Evolutionary conservation across 805 yeast species (phyloP), one percentile per base, ranked within the genome.

Genomic region (Myxozyma sirexii): DNA sequence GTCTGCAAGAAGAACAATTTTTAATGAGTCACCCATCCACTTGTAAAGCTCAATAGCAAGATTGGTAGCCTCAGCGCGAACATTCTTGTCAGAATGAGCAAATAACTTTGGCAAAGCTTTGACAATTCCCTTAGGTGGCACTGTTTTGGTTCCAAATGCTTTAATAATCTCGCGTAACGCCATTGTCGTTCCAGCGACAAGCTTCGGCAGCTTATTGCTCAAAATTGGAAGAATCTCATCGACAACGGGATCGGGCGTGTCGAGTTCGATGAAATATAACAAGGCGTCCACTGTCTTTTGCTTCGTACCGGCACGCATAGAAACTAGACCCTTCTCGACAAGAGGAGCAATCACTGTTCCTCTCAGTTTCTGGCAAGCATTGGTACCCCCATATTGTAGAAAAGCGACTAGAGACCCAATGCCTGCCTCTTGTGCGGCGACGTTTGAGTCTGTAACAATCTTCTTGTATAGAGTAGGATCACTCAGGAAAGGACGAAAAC

Each of bases 351-450:
- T 64, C 4, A 82, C 76, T 12, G 72, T 68, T 10, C 69, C 65
- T 62, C 83, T 79, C 21, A 84, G 68, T 63, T 63, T 44, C 26
- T 27, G 48, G n/a, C 74, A 76, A 4, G 72, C 79, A 1, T 70
- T 67, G 0, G 81, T 57, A 0, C 85, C 86, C 1, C 88, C 88
- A 68, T 72, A 80, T 67, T 82, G 81, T 44, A 88, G 74, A 67
- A 82, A 81, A 3, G 82, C 78, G 13, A 74, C 74, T 4, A 90
- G 71, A 6, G 88, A 80, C 2, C 75, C 71, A 21, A 90, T 76
- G 3, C 90, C 98, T 1, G 86, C 76, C 69, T 94, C 98, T 65
- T 91, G 96, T 0, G 98, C 96, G 17, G 87, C 94, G 19, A 91
- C 97, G 70, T 94, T 94, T 33, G 86, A 72, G 71, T 94, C 99